Evolutionary conservation across 202 grass and related monocot species (phyloP), one percentile per base, ranked within the genome.

Genomic region (Setaria italica): DNA sequence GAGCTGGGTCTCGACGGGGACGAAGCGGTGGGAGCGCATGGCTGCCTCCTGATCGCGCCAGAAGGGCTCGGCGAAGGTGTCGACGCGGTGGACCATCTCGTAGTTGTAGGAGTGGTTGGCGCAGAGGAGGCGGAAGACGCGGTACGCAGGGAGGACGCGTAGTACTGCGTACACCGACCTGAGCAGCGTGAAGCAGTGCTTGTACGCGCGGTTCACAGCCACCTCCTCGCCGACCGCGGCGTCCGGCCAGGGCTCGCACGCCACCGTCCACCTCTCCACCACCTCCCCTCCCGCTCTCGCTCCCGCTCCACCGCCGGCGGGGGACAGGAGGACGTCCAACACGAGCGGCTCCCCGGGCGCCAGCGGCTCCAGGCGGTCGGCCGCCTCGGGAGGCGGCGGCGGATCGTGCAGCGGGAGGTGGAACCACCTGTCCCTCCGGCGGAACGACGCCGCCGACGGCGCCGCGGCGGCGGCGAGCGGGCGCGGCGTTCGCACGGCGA

Each of bases 41-140:
- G 82, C 87, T 4, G 87, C 73, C 81, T 93, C 95, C 60, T 98
- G 70, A 59, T 30, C 73, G 35, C 95, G 91, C 3, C 92, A 90
- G 85, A 98, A 95, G 4, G 92, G 95, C 86, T 57, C 89, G 15
- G 81, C 89, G 69, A 95, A 95, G 66, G 92, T 90, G 47, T 86
- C 68, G 25, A 92, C 84, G 39, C 85, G 80, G 83, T 98, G 88
- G 58, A 65, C 82, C 75, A 98, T 82, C 69, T 98, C 95, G 78
- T 98, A 95, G 80, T 98, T 98, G 85, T 95, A 95, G 4, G 95
- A 85, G 14, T 92, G 87, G 77, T 90, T 91, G 2, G 87, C 86
- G 81, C 91, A 89, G 35, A 98, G 85, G 83, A 92, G 82, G 56
- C 88, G 88, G 85, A 92, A 97, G 39, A 97, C 63, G 41, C 87